These are phyloP conservation scores for Phlyctochytrium bullatum DNA, from an alignment of 192 early-diverging fungal genomes.

Conservation along the genomic window DNA sequence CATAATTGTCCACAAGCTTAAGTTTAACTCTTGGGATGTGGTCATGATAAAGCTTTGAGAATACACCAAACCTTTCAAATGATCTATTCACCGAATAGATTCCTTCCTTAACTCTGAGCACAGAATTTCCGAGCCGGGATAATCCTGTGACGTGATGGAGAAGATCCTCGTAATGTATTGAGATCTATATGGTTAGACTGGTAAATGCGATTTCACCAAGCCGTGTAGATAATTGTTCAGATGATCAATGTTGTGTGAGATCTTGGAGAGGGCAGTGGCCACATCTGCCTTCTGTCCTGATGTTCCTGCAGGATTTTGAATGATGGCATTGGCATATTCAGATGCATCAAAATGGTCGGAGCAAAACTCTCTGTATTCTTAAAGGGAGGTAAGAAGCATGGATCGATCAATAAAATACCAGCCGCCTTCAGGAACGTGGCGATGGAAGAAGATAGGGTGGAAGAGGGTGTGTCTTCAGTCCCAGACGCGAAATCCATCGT, in stretches of 20 bases:
- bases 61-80: conserved; percentile 48
- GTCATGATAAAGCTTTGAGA: neutral
- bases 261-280: conserved; percentile 58
- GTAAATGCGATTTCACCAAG: neutral
- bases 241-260: conserved; percentile 70
- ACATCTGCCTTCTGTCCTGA: conserved; percentile 58
- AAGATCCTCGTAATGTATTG: conserved; percentile 64
- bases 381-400: neutral
- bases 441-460: too few relatives aligned
- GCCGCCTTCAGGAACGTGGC: neutral
- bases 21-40: conserved; percentile 43
- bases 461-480: too few relatives aligned
- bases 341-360: conserved; percentile 65
- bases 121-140: conserved; percentile 52
- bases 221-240: conserved; percentile 70
- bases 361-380: conserved; percentile 68
- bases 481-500: too few relatives aligned
- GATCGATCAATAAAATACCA: neutral
- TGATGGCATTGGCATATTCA: conserved; percentile 63
- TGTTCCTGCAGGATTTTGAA: conserved; percentile 50
- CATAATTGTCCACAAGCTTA: conserved; percentile 59
- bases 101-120: conserved; percentile 52
- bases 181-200: conserved; percentile 48
- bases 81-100: conserved; percentile 54
- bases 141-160: conserved; percentile 67